A percentile compares a stretch with the other conserved stretches of the same genome.
Evolutionary conservation across 768 basidiomycete species (phyloP).

Genomic region (Daedalea quercina): DNA sequence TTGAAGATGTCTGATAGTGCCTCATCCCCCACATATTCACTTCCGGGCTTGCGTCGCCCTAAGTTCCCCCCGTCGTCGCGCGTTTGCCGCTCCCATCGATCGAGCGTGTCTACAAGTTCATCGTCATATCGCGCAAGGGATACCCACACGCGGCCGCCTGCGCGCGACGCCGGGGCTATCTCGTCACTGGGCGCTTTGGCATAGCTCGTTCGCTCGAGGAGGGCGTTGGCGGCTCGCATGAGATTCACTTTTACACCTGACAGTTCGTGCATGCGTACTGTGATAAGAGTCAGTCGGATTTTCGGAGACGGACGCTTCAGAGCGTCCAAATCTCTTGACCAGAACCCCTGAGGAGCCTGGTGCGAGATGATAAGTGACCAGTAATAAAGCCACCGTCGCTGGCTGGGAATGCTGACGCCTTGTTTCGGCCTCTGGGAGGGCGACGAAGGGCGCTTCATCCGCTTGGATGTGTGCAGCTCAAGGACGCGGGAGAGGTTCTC

Average conservation of each 20-base stretch:
- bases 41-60: slow-evolving; percentile 28
- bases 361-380: slow-evolving; percentile 62
- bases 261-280: slow-evolving; percentile 52
- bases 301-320: slow-evolving; percentile 26
- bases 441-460: slow-evolving; percentile 48
- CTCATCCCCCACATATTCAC: slow-evolving; percentile 31
- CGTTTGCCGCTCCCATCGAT: slow-evolving; percentile 54
- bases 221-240: slow-evolving; percentile 48
- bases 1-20: slow-evolving; percentile 38
- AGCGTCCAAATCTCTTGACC: slow-evolving; percentile 22
- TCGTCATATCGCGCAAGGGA: slow-evolving; percentile 82
- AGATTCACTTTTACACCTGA: slow-evolving; percentile 44
- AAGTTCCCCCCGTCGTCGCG: slow-evolving; percentile 32
- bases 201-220: slow-evolving; percentile 41
- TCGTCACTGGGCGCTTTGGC: slow-evolving; percentile 22
- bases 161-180: slow-evolving; percentile 14
- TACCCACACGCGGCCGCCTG: slow-evolving; percentile 50
- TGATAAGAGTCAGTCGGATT: slow-evolving; percentile 51
- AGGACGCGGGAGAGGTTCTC: slow-evolving; percentile 45
- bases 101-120: slow-evolving; percentile 52
- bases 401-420: slow-evolving; percentile 77
- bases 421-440: slow-evolving; percentile 27
- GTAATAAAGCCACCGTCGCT: slow-evolving; percentile 73
- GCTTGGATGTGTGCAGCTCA: slow-evolving; percentile 59
- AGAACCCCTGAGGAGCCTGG: slow-evolving; percentile 46